Evolutionary conservation across 2,329 filamentous ascomycete genomes (phyloP), one percentile per base, ranked within the genome.

Genomic region (Xylaria polymorpha): DNA sequence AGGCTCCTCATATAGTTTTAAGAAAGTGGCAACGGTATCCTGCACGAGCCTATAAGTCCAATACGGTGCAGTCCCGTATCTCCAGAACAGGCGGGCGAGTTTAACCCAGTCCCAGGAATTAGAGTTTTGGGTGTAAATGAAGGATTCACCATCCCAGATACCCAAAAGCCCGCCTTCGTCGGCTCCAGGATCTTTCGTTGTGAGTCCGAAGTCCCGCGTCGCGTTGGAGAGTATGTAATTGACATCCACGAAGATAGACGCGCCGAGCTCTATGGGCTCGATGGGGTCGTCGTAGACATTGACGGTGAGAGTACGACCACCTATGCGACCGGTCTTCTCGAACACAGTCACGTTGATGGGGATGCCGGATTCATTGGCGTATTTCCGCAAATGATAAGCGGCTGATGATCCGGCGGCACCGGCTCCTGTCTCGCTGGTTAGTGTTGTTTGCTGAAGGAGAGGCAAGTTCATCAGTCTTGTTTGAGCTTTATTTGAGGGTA

Each of bases 371-470:
- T 87, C 81, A 4, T 87, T 81, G 25, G 93, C 91, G 79, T 90
- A 94, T 76, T 91, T 88, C 46, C 86, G 86, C 56, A 99, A 84
- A 76, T 95, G 89, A 80, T 96, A 97, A 0, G 96, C 94, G 2
- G 94, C 85, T 1, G 94, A 97, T 4, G 96, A 89, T 37, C 96
- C 96, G 37, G 90, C 95, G 51, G 96, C 91, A 56, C 96, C 96
- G 74, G 95, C 95, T 70, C 96, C 95, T 97, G 71, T 59, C n/a
- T 18, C 32, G 53, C 20, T 51, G 6, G 41, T 72, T n/a, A 69
- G 56, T 6, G n/a, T 20, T 57, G 20, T 18, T 22, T 25, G 8
- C 1, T 55, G 32, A 53, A 35, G 22, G 7, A 50, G 10, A 59
- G 29, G 1, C 39, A 32, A 32, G 3, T 14, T 44, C 1, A 10